Conservation (phyloP, 2,329 filamentous ascomycete species). For the Colletotrichum sublineola region DNA sequence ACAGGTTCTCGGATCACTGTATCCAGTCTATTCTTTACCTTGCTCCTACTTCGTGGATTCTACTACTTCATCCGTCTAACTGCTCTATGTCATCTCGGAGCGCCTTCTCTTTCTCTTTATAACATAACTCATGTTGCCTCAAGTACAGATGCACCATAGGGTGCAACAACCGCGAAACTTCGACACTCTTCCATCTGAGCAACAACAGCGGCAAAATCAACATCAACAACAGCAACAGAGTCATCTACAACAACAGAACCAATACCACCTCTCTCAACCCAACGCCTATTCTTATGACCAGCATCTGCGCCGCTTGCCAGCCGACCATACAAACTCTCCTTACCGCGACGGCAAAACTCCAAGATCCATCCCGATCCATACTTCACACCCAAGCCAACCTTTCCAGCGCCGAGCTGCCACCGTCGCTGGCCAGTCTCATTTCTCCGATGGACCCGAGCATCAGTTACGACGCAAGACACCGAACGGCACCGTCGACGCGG, state of each 20-base stretch:
- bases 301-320: conserved; percentile 44
- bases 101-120: conserved; percentile 6
- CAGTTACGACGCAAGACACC: conserved; percentile 92
- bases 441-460: conserved; percentile 70
- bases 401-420: conserved; percentile 44
- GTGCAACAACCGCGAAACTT: conserved; percentile 60
- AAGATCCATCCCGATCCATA: conserved; percentile 54
- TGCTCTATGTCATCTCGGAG: conserved; percentile 26
- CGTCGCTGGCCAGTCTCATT: conserved; percentile 24
- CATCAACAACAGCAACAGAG: conserved; percentile 42
- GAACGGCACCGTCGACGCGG: conserved; percentile 90
- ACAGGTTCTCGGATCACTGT: conserved; percentile 41
- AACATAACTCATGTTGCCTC: conserved; percentile 59
- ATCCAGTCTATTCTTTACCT: conserved; percentile 45
- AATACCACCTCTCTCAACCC: conserved; percentile 45
- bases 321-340: conserved; percentile 24
- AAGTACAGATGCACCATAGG: conserved; percentile 65
- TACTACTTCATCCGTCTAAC: background rate
- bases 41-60: conserved; percentile 43
- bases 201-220: conserved; percentile 18
- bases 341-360: conserved; percentile 45
- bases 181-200: conserved; percentile 51
- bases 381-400: conserved; percentile 50
- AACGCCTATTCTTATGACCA: conserved; percentile 37
- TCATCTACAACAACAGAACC: conserved; percentile 43